These are phyloP conservation scores for Porogramme epimiltina DNA, from an alignment of 1,284 basidiomycete genomes.

Conservation along the genomic window DNA sequence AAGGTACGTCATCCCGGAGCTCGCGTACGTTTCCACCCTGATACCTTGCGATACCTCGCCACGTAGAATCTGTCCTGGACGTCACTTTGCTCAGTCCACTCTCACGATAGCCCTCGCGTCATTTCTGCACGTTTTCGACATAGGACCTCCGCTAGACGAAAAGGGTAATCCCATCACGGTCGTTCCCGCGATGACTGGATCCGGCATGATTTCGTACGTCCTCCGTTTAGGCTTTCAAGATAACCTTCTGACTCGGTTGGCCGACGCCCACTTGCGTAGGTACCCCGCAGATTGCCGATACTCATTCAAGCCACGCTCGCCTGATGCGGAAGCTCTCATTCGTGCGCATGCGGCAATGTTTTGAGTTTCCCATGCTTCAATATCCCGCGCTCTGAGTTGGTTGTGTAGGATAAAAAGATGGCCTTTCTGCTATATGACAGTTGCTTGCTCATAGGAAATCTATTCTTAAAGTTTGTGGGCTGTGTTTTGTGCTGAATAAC, in stretches of 20 bases:
- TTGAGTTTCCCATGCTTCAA: too few relatives aligned
- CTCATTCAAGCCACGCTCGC: too few relatives aligned
- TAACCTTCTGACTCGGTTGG: too few relatives aligned
- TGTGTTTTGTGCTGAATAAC: too few relatives aligned
- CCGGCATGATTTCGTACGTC: slow-evolving; percentile 3
- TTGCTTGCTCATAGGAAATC: too few relatives aligned
- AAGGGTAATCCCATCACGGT: not conserved
- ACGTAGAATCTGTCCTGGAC: slow-evolving; percentile 16
- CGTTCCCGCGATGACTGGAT: not conserved
- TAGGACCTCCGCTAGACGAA: slow-evolving; percentile 2
- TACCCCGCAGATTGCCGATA: too few relatives aligned
- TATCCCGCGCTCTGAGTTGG: too few relatives aligned
- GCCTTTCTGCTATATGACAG: too few relatives aligned
- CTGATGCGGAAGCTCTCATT: too few relatives aligned
- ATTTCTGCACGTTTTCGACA: slow-evolving; percentile 7
- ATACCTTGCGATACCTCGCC: not conserved
- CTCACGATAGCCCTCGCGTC: slow-evolving; percentile 11
- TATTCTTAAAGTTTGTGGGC: too few relatives aligned
- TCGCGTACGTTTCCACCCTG: not conserved
- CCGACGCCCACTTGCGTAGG: not conserved
- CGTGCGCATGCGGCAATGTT: not conserved
- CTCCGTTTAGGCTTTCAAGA: not conserved
- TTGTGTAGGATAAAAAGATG: too few relatives aligned
- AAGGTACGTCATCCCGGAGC: not conserved
- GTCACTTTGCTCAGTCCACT: slow-evolving; percentile 4